Conservation (phyloP, 1,284 basidiomycete genomes). For the Microbotryomycetes sp. region DNA sequence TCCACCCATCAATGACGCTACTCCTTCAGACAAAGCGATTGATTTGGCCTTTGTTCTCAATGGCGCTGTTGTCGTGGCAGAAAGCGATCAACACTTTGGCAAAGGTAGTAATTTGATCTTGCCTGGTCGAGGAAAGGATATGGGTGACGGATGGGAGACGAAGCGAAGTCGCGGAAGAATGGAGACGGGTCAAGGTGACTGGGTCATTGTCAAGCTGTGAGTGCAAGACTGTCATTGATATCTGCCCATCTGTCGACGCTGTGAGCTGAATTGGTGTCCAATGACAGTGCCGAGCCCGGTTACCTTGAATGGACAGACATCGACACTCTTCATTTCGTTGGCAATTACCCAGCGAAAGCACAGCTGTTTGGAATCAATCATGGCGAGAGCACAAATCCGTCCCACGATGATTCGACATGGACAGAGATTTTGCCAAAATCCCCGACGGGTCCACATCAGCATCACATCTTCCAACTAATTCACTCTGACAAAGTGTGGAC, state of each 20-base stretch:
- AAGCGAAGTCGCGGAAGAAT: conserved; percentile 62
- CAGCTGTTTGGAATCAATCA: conserved; percentile 64
- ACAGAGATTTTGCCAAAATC: conserved; percentile 63
- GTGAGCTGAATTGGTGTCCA: conserved; percentile 10
- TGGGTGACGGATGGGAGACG: conserved; percentile 99
- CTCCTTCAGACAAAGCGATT: conserved; percentile 47
- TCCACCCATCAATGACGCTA: conserved; percentile 17
- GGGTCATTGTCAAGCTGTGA: conserved; percentile 82
- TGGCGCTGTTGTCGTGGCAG: conserved; percentile 68
- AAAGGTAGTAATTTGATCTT: conserved; percentile 83
- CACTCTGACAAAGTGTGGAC: conserved; percentile 54
- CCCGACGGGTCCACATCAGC: conserved; percentile 80
- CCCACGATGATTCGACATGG: conserved; percentile 55
- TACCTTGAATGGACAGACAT: conserved; percentile 73
- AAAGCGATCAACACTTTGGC: conserved; percentile 86
- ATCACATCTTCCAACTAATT: conserved; percentile 76
- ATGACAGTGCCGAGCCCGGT: conserved; percentile 57
- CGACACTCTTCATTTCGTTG: conserved; percentile 92
- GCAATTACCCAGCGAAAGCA: conserved; percentile 86
- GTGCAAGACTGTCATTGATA: conserved; percentile 38
- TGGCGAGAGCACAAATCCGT: conserved; percentile 42
- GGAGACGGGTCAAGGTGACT: conserved; percentile 71
- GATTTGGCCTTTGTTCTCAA: conserved; percentile 88
- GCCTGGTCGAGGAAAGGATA: conserved; percentile 71
- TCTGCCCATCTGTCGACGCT: conserved; percentile 15